Evolutionary conservation across 176 grass and related monocot species (phyloP).

Genomic region (Carex pumila): DNA sequence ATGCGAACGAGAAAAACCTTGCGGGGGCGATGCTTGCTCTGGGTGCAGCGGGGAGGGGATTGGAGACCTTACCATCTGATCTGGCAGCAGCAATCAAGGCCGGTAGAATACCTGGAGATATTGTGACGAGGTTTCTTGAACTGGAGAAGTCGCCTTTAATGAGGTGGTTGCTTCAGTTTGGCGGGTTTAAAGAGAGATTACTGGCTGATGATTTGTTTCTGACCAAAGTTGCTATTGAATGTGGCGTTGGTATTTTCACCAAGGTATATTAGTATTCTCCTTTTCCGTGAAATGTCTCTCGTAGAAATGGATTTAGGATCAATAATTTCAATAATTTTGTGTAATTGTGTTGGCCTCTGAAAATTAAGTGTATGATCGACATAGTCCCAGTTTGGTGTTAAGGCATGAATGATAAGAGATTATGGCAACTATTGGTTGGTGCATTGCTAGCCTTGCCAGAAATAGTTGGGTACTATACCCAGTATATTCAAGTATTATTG

Average conservation of each 20-base stretch:
- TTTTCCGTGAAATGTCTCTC: background rate
- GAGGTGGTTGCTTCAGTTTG: conserved; percentile 66
- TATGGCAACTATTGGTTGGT: background rate
- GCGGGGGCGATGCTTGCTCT: conserved; percentile 54
- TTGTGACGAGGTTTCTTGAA: conserved; percentile 57
- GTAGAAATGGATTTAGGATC: background rate
- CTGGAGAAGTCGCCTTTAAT: conserved; percentile 46
- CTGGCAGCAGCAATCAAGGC: conserved; percentile 54
- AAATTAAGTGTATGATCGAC: background rate
- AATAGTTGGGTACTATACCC: background rate
- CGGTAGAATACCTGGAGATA: conserved; percentile 55
- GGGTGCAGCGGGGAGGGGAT: conserved; percentile 35
- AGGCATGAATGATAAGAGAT: background rate
- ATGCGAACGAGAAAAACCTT: conserved; percentile 6
- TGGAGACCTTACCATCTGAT: conserved; percentile 65
- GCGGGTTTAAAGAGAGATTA: conserved; percentile 70
- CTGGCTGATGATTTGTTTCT: conserved; percentile 91
- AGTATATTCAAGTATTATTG: background rate
- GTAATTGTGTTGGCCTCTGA: background rate
- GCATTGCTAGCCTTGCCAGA: background rate
- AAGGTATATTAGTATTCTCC: conserved; percentile 29
- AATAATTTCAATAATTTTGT: background rate
- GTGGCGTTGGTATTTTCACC: conserved; percentile 64
- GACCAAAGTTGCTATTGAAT: conserved; percentile 78
- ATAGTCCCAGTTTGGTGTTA: background rate